Percentiles rank a stretch among this genome's conserved stretches.
phyloP scores from a whole-genome alignment of 1,139 yeast genomes.

The Zygoascus hellenicus region DNA sequence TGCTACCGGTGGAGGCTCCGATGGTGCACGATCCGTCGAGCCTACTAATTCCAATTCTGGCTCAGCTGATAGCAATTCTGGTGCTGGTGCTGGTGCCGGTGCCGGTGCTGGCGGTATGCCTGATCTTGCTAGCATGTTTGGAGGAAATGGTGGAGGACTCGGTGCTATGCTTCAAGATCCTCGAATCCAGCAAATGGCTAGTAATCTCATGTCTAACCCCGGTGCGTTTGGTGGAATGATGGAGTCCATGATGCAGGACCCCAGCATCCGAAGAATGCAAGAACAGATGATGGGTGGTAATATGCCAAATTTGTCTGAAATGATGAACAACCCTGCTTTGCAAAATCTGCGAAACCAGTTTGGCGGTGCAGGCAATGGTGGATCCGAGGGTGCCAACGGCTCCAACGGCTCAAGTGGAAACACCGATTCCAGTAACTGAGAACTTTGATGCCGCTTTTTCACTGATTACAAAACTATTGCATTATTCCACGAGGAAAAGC shows the following conservation, averaged over 20 bases:
- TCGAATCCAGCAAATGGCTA: constrained; percentile 31
- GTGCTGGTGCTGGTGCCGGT: constrained; percentile 35
- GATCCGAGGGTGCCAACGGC: not conserved
- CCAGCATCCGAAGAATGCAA: constrained; percentile 16
- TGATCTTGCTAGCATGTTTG: constrained; percentile 39
- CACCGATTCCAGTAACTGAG: not conserved
- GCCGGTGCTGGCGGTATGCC: constrained; percentile 64
- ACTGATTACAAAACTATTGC: too few species aligned
- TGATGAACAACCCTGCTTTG: constrained; percentile 78
- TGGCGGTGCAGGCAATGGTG: not conserved
- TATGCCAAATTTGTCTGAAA: constrained; percentile 56
- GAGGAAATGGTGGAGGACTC: constrained; percentile 11
- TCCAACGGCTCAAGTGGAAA: not conserved
- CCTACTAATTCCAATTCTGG: constrained; percentile 28
- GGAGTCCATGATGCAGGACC: constrained; percentile 6
- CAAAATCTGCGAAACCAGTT: constrained; percentile 43
- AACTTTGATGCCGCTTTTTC: too few species aligned
- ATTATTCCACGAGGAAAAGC: too few species aligned
- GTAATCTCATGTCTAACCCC: constrained; percentile 67
- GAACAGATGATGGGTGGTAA: constrained; percentile 26
- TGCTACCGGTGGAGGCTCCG: constrained; percentile 11
- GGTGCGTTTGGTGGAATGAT: constrained; percentile 8
- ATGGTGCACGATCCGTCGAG: constrained; percentile 24
- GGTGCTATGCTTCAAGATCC: constrained; percentile 63
- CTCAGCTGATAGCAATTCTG: constrained; percentile 27